Evolutionary conservation across 2,329 filamentous ascomycete species (phyloP), one percentile per base, ranked within the genome.

Genomic region (Paecilomyces sp.): DNA sequence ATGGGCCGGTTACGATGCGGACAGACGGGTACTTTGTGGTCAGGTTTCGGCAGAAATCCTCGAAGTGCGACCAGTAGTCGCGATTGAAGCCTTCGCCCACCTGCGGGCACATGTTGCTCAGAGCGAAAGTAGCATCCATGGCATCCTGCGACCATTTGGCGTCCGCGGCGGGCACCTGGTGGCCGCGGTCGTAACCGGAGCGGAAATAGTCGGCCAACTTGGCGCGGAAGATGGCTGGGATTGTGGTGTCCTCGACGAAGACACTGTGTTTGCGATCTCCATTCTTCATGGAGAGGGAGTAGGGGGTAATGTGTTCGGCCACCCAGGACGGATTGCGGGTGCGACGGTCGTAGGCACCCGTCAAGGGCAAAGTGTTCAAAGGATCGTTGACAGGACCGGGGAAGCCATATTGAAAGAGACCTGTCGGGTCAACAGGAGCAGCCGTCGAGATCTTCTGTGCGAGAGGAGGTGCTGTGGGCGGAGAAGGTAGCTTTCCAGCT

Each of bases 51-150:
- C 93, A 97, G 72, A 97, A 99, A 72, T 97, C 93, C 79, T 99
- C 94, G 66, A 99, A 92, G 75, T 99, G 94, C 41, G 94, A 90
- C 94, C 94, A 99, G 84, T 99, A 99, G 79, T 99, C 94, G 57
- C 94, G 85, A 79, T 99, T 99, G 83, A 99, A 99, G 61, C 94
- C 94, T 72, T 97, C 91, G 66, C 94, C 94, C 31, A 99, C 94
- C 79, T 99, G 94, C 33, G 94, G 94, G 72, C 92, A 96, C 92
- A 99, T 99, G 79, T 99, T 99, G 72, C 84, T 88, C 59, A 99
- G 83, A 70, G 86, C 88, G 72, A 99, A 99, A 2, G 94, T 99
- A 60, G 90, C 91, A 77, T 99, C 87, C 91, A 99, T 96, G 64
- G 94, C 92, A 36, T 84, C 76, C 77, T 99, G 94, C 63, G 87